Evolutionary conservation across 495 filamentous ascomycete species (phyloP).

Genomic region (Penicillium alfredii): DNA sequence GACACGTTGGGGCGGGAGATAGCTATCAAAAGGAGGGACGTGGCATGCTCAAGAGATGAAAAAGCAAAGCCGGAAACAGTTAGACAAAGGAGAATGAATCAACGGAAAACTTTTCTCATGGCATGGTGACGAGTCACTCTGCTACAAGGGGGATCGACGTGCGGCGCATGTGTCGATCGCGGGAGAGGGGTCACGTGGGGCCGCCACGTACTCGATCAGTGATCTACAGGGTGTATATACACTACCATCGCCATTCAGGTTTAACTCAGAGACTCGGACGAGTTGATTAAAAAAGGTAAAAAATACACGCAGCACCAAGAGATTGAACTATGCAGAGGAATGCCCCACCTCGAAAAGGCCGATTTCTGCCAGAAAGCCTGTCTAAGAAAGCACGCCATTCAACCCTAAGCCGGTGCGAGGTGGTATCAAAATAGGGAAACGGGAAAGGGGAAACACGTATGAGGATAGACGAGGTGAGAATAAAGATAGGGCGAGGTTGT

Average conservation of each 20-base stretch:
- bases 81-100: constrained; percentile 7
- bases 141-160: constrained; percentile 11
- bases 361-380: no score
- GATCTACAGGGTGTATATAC: no score
- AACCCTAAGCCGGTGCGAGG: no score
- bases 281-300: constrained; percentile 16
- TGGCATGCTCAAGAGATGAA: constrained; percentile 16
- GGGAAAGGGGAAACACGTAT: not conserved
- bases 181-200: constrained; percentile 9
- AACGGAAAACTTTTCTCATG: not conserved
- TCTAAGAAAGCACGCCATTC: no score
- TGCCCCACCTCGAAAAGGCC: no score
- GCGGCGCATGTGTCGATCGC: constrained; percentile 11
- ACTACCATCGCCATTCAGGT: no score
- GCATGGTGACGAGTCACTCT: constrained; percentile 5
- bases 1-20: constrained; percentile 8
- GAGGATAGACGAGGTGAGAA: constrained; percentile 5
- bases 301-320: constrained; percentile 14
- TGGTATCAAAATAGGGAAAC: constrained; percentile 5
- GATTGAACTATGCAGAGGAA: not conserved
- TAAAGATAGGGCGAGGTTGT: no score
- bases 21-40: constrained; percentile 16
- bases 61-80: constrained; percentile 1
- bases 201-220: no score
- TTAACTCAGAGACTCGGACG: no score